phyloP scores from a whole-genome alignment of 1,284 basidiomycete species.

The Cryptococcus neoformans region DNA sequence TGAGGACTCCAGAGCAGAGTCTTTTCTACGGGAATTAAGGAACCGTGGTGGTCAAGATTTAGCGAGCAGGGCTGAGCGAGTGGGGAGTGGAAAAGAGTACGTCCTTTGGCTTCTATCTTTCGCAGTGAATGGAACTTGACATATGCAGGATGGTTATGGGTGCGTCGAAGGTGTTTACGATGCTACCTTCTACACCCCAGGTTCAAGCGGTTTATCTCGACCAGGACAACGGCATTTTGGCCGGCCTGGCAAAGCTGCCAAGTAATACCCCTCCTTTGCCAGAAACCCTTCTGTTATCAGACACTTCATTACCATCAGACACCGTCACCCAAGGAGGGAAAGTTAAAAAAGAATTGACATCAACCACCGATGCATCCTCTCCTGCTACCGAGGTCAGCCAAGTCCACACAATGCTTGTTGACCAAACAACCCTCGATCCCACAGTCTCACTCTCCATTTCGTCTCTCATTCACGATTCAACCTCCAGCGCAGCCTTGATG shows the following conservation, averaged over 20 bases:
- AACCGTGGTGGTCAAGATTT: slow-evolving; percentile 23
- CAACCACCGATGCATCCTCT: slow-evolving; percentile 1
- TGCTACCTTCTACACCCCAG: slow-evolving; percentile 53
- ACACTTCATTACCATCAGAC: slow-evolving; percentile 3
- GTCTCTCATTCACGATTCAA: slow-evolving; percentile 27
- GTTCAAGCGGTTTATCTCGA: slow-evolving; percentile 50
- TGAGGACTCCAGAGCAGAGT: slow-evolving; percentile 25
- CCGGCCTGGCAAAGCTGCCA: slow-evolving; percentile 17
- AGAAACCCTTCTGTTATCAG: background rate
- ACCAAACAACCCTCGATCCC: slow-evolving; percentile 46
- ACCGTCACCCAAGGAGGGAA: background rate
- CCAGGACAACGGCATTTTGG: slow-evolving; percentile 22
- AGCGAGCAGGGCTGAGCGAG: slow-evolving; percentile 18
- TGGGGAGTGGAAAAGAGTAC: slow-evolving; percentile 29
- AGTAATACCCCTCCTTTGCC: slow-evolving; percentile 1
- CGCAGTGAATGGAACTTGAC: background rate
- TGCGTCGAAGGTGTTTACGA: slow-evolving; percentile 51
- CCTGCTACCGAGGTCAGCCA: background rate
- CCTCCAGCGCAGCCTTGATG: slow-evolving; percentile 29
- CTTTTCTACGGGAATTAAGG: slow-evolving; percentile 28
- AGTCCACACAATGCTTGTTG: slow-evolving; percentile 40
- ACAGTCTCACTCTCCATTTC: slow-evolving; percentile 37
- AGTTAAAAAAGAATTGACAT: slow-evolving; percentile 9
- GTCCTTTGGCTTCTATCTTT: slow-evolving; percentile 1
- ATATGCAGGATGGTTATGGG: slow-evolving; percentile 43